Percentiles rank a stretch among this genome's conserved stretches.
These are phyloP conservation scores for Metarhizium robertsii DNA, from an alignment of 2,329 filamentous ascomycete genomes.

Conservation along the genomic window DNA sequence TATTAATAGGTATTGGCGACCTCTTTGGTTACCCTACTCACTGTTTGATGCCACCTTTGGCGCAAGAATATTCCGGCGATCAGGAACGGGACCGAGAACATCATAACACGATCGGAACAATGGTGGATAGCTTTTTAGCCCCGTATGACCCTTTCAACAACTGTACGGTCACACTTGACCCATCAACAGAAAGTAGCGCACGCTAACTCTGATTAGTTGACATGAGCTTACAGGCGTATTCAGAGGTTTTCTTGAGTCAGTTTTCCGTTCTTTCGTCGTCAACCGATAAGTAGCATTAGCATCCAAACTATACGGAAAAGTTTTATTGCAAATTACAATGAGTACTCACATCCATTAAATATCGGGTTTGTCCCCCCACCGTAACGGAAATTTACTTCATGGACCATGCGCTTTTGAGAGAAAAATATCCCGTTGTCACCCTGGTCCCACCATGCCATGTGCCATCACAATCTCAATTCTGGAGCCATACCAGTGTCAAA, in stretches of 20 bases:
- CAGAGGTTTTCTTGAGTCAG: background rate
- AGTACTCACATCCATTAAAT: background rate
- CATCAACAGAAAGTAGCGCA: background rate
- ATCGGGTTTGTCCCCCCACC: background rate
- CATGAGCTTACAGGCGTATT: background rate
- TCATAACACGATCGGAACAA: background rate
- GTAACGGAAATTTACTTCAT: too few species aligned
- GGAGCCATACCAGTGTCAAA: too few species aligned
- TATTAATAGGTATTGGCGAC: background rate
- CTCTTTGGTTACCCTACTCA: background rate
- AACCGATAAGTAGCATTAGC: background rate
- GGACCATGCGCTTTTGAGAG: too few species aligned
- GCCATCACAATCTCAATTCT: too few species aligned
- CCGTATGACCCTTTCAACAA: background rate
- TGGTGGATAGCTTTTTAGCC: background rate
- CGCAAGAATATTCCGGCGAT: background rate
- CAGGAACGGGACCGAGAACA: background rate
- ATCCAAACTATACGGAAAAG: background rate
- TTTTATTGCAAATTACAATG: background rate
- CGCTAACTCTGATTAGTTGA: background rate
- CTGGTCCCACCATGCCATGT: too few species aligned
- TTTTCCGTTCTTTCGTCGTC: background rate
- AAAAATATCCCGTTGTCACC: too few species aligned
- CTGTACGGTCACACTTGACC: background rate
- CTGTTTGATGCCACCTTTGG: background rate